phyloP scores from a whole-genome alignment of 2,329 filamentous ascomycete genomes.

The Fusarium sulawesiense region DNA sequence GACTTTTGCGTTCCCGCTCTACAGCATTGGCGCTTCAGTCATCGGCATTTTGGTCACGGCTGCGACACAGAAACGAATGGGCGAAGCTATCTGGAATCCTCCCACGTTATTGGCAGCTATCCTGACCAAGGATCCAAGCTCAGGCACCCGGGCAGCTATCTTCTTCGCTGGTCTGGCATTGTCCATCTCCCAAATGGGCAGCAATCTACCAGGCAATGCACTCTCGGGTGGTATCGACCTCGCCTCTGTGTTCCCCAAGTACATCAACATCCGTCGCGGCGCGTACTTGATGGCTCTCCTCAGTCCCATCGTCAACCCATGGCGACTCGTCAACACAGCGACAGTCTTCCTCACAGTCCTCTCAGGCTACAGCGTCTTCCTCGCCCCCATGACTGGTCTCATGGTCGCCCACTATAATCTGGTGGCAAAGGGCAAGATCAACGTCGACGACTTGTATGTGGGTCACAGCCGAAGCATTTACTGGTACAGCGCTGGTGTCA shows the following conservation, averaged over 20 bases:
- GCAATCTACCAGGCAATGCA: slow-evolving; percentile 53
- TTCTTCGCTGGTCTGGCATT: slow-evolving; percentile 55
- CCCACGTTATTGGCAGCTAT: slow-evolving; percentile 51
- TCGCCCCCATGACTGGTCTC: slow-evolving; percentile 55
- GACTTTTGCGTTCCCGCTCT: slow-evolving; percentile 51
- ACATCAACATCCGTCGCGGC: slow-evolving; percentile 54
- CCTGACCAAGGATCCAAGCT: slow-evolving; percentile 45
- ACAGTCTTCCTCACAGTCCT: slow-evolving; percentile 52
- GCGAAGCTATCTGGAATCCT: slow-evolving; percentile 54
- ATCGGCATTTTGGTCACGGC: slow-evolving; percentile 57
- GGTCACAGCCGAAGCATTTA: slow-evolving; percentile 50
- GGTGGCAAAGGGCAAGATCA: slow-evolving; percentile 50
- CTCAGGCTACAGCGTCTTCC: slow-evolving; percentile 53
- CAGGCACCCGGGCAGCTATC: slow-evolving; percentile 51
- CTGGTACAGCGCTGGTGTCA: slow-evolving; percentile 55
- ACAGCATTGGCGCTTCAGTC: slow-evolving; percentile 51
- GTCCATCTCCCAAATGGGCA: slow-evolving; percentile 52
- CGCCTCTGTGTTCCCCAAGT: slow-evolving; percentile 53
- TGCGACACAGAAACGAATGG: slow-evolving; percentile 53
- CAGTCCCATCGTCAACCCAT: slow-evolving; percentile 53
- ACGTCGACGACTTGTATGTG: slow-evolving; percentile 52
- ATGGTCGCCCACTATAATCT: slow-evolving; percentile 53
- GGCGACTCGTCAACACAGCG: slow-evolving; percentile 54
- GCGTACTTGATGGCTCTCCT: slow-evolving; percentile 53
- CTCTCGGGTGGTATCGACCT: slow-evolving; percentile 55